A percentile compares a stretch with the other conserved stretches of the same genome.
Evolutionary conservation across 2,329 filamentous ascomycete species (phyloP).

Genomic region (Zasmidium angulare): DNA sequence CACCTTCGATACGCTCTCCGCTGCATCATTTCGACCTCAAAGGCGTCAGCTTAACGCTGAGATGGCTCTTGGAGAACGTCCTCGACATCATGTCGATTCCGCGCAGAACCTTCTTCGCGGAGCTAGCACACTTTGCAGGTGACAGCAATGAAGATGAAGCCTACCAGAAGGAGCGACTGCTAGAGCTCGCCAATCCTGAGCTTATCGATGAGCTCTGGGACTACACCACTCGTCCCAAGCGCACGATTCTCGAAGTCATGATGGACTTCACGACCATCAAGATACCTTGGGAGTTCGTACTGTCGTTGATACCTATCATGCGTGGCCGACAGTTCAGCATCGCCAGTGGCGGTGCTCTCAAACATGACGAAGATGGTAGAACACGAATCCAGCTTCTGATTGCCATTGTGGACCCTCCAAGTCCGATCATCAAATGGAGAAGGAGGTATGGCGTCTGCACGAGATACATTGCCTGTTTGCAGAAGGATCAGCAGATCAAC

Average conservation of each 20-base stretch:
- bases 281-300: conserved; percentile 71
- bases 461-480: conserved; percentile 71
- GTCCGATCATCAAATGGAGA: conserved; percentile 80
- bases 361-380: conserved; percentile 23
- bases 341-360: conserved; percentile 64
- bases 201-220: conserved; percentile 92
- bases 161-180: conserved; percentile 72
- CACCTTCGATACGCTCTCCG: conserved; percentile 36
- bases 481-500: conserved; percentile 56
- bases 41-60: conserved; percentile 59
- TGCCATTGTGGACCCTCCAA: conserved; percentile 38
- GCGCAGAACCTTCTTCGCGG: conserved; percentile 78
- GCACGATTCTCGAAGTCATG: conserved; percentile 88
- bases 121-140: conserved; percentile 71
- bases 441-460: conserved; percentile 90
- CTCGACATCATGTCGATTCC: conserved; percentile 90
- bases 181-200: conserved; percentile 77
- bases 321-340: conserved; percentile 94
- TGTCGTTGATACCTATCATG: conserved; percentile 75
- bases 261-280: conserved; percentile 84
- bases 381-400: conserved; percentile 37
- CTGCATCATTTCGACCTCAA: conserved; percentile 41
- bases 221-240: conserved; percentile 85
- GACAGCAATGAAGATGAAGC: conserved; percentile 54
- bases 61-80: conserved; percentile 75